phyloP scores from a whole-genome alignment of 495 filamentous ascomycete genomes.

The Aspergillus coremiiformis region DNA sequence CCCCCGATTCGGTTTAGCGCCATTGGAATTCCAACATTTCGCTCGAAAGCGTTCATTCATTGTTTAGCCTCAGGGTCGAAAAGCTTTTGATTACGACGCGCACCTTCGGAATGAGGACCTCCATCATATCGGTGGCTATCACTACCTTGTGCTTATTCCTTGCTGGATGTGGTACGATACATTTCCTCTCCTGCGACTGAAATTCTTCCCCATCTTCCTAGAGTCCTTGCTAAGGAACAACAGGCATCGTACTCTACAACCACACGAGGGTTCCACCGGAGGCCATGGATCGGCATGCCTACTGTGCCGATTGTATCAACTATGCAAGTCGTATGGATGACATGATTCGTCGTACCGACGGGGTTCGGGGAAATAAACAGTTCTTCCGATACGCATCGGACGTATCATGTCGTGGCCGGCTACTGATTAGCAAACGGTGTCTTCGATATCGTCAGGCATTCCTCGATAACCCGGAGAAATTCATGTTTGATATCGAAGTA shows the following conservation, averaged over 20 bases:
- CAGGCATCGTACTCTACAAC: not conserved
- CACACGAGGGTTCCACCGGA: not conserved
- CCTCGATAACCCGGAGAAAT: not conserved
- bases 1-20: no score
- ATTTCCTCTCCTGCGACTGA: no score
- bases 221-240: not conserved
- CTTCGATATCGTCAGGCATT: not conserved
- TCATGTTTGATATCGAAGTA: not conserved
- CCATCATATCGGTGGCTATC: not conserved
- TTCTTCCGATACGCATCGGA: constrained; percentile 1
- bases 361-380: not conserved
- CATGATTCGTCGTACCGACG: not conserved
- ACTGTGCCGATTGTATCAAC: not conserved
- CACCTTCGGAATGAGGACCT: not conserved
- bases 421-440: not conserved
- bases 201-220: not conserved
- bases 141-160: not conserved
- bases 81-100: not conserved
- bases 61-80: no score
- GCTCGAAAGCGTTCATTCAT: no score
- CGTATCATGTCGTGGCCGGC: not conserved
- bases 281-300: not conserved
- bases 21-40: no score
- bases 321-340: not conserved
- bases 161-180: not conserved